These are phyloP conservation scores for Candida pseudoglaebosa DNA, from an alignment of 805 yeast genomes.

Conservation along the genomic window DNA sequence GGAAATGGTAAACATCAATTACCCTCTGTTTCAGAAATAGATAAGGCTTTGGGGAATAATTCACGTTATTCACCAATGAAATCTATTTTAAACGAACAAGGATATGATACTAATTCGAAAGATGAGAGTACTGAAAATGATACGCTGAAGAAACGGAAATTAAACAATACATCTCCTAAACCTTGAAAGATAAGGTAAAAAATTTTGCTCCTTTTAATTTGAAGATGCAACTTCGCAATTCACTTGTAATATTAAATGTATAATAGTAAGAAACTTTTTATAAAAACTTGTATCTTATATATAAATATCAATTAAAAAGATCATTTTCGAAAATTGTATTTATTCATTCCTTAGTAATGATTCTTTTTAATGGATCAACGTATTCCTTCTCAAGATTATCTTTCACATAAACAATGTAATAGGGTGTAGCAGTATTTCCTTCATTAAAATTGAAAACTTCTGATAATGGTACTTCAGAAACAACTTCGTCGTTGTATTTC, in stretches of 20 bases:
- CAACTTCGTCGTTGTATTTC: slow-evolving; percentile 92
- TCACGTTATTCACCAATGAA: not conserved
- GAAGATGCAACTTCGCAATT: not conserved
- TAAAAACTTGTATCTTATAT: slow-evolving; percentile 2
- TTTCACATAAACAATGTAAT: slow-evolving; percentile 79
- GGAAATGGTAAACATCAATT: slow-evolving; percentile 18
- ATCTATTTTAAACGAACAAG: slow-evolving; percentile 1
- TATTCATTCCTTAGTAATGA: slow-evolving; percentile 8
- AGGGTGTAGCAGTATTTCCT: slow-evolving; percentile 89
- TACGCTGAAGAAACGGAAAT: not conserved
- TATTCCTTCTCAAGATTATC: slow-evolving; percentile 51
- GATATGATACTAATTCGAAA: not conserved
- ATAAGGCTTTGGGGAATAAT: slow-evolving; percentile 12
- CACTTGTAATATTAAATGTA: not conserved
- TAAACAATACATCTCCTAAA: not conserved
- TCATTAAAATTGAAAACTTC: slow-evolving; percentile 65
- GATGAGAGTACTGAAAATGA: not conserved
- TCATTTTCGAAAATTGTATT: not conserved
- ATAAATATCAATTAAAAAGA: not conserved
- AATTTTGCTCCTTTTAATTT: not conserved
- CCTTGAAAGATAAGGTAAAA: not conserved
- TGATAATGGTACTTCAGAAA: slow-evolving; percentile 66
- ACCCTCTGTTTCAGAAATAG: slow-evolving; percentile 36
- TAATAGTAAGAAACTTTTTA: slow-evolving; percentile 1
- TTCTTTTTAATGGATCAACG: slow-evolving; percentile 64